A percentile compares a stretch with the other conserved stretches of the same genome.
Evolutionary conservation across 345 rosid genomes (phyloP).

Genomic region (Mangifera indica): DNA sequence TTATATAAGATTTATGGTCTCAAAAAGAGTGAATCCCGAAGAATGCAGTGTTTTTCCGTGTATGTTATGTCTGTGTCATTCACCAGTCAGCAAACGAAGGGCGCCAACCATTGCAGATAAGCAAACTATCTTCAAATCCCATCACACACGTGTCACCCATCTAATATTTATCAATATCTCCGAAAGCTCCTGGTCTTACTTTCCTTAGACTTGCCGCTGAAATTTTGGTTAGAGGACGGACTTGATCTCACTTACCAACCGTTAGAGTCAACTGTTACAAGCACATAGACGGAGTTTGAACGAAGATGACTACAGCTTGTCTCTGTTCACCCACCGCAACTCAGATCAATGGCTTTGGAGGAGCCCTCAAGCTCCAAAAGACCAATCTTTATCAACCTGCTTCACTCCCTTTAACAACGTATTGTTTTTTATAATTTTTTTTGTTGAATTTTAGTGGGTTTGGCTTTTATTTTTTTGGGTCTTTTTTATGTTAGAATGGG

Average conservation of each 20-base stretch:
- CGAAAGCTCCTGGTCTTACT: neutral
- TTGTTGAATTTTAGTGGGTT: slow-evolving; percentile 12
- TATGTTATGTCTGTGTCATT: neutral
- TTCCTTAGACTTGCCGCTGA: slow-evolving; percentile 23
- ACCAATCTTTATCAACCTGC: slow-evolving; percentile 33
- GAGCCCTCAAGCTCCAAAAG: slow-evolving; percentile 42
- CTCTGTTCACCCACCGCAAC: slow-evolving; percentile 55
- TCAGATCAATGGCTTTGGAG: slow-evolving; percentile 59
- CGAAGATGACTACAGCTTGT: slow-evolving; percentile 51
- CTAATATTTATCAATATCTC: slow-evolving; percentile 10
- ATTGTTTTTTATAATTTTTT: neutral
- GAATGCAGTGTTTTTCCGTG: neutral
- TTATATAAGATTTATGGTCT: neutral
- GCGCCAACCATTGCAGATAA: slow-evolving; percentile 60
- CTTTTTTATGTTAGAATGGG: neutral
- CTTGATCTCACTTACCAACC: slow-evolving; percentile 27
- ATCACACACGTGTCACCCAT: slow-evolving; percentile 35
- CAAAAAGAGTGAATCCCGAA: neutral
- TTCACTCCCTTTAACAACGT: slow-evolving; percentile 47
- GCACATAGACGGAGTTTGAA: neutral
- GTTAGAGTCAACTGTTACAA: neutral
- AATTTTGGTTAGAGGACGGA: slow-evolving; percentile 12
- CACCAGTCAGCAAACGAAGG: slow-evolving; percentile 15
- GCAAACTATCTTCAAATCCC: slow-evolving; percentile 29
- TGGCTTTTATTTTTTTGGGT: neutral